Evolutionary conservation across 148 eudicot genomes (phyloP).

Genomic region (Rhododendron molle): DNA sequence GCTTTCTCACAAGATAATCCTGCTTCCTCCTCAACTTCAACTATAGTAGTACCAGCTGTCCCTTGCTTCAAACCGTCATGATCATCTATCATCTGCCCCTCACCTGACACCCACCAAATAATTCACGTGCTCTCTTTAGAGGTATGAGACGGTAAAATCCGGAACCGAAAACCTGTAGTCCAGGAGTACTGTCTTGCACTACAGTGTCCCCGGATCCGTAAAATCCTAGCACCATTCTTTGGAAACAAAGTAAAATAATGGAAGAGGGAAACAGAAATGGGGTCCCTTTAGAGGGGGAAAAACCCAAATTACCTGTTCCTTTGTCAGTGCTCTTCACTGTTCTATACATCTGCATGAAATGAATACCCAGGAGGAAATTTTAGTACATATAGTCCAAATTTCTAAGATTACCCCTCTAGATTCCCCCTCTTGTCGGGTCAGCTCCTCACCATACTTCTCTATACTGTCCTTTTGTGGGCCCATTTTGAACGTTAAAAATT

Average conservation of each 20-base stretch:
- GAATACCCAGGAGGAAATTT: constrained; percentile 11
- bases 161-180: too few species aligned
- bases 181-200: too few species aligned
- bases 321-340: constrained; percentile 95
- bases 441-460: background rate
- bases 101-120: constrained; percentile 20
- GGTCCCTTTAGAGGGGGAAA: constrained; percentile 11
- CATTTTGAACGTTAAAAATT: background rate
- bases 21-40: constrained; percentile 12
- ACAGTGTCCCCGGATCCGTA: background rate
- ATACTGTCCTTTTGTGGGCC: background rate
- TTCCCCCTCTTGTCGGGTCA: constrained; percentile 12
- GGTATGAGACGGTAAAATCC: too few species aligned
- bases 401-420: constrained; percentile 22
- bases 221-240: background rate
- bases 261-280: background rate
- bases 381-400: constrained; percentile 14
- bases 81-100: constrained; percentile 18
- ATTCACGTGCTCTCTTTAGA: background rate
- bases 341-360: constrained; percentile 87
- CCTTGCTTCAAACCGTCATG: constrained; percentile 21
- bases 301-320: constrained; percentile 35
- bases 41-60: constrained; percentile 15
- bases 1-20: constrained; percentile 32
- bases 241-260: background rate